phyloP scores from a whole-genome alignment of 257 asterid species.

The Thymus quinquecostatus region DNA sequence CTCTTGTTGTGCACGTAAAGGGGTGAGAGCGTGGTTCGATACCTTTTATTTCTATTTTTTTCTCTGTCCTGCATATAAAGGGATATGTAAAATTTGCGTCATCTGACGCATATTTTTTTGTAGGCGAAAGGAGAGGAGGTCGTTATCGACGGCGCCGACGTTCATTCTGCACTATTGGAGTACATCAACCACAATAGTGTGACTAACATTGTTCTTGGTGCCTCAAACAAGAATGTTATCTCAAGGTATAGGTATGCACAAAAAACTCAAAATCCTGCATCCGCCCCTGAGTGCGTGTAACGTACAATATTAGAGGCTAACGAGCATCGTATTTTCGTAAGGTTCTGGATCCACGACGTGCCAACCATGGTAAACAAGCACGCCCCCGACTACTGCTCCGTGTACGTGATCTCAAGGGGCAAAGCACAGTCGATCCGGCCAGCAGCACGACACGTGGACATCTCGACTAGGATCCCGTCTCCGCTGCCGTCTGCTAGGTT shows the following conservation, averaged over 20 bases:
- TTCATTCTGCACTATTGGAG: conserved; percentile 55
- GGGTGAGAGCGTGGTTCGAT: conserved; percentile 32
- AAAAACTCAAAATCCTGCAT: too few species aligned
- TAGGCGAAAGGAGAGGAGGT: conserved; percentile 60
- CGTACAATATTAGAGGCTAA: background rate
- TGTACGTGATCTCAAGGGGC: conserved; percentile 66
- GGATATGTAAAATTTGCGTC: too few species aligned
- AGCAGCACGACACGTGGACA: conserved; percentile 42
- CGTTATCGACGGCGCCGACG: conserved; percentile 58
- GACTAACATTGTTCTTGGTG: conserved; percentile 66
- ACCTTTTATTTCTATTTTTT: too few species aligned
- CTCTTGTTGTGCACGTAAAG: conserved; percentile 65
- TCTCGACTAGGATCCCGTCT: conserved; percentile 28
- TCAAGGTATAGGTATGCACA: conserved; percentile 14
- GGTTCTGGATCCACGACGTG: conserved; percentile 61
- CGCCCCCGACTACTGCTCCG: conserved; percentile 80
- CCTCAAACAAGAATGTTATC: conserved; percentile 32
- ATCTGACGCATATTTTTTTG: background rate
- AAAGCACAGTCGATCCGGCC: conserved; percentile 63
- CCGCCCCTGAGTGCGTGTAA: too few species aligned
- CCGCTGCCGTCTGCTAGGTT: conserved; percentile 32
- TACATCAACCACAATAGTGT: conserved; percentile 51
- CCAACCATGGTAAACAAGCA: conserved; percentile 67
- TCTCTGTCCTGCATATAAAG: too few species aligned
- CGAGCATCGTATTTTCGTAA: background rate